A percentile compares a stretch with the other conserved stretches of the same genome.
Conservation (phyloP, 2,329 filamentous ascomycete species). For the Alternaria alternata region DNA sequence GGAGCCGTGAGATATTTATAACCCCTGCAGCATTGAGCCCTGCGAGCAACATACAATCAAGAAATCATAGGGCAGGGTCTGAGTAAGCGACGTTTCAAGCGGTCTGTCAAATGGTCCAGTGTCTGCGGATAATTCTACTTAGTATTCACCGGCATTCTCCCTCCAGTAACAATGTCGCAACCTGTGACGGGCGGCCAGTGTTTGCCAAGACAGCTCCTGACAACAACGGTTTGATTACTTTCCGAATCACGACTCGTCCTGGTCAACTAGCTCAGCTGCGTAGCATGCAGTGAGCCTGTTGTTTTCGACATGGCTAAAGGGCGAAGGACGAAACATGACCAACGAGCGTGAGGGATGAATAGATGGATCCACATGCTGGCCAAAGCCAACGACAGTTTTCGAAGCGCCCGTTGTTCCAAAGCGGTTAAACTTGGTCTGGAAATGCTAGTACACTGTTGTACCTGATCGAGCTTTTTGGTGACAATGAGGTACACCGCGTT, state of each 20-base stretch:
- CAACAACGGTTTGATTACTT: constrained; percentile 21
- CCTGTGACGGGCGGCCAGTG: constrained; percentile 1
- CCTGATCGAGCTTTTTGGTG: neutral
- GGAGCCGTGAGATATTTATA: constrained; percentile 17
- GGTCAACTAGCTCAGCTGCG: constrained; percentile 9
- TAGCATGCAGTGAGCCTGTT: constrained; percentile 12
- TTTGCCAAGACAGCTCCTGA: constrained; percentile 15
- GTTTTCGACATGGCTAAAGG: constrained; percentile 21
- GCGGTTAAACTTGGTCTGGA: constrained; percentile 10
- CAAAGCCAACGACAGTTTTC: constrained; percentile 12
- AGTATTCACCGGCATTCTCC: neutral
- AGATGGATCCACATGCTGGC: constrained; percentile 12
- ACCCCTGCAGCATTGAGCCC: constrained; percentile 5
- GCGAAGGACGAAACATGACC: constrained; percentile 33
- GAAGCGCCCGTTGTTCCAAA: constrained; percentile 12
- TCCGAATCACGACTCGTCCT: constrained; percentile 20
- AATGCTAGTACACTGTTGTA: neutral
- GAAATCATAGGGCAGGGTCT: constrained; percentile 3
- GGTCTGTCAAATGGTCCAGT: constrained; percentile 2
- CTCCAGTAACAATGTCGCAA: constrained; percentile 6
- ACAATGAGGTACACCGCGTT: constrained; percentile 3
- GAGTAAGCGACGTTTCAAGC: constrained; percentile 19
- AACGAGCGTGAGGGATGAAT: constrained; percentile 20
- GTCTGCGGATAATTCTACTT: constrained; percentile 4
- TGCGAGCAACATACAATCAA: constrained; percentile 7